Conservation (phyloP, 768 basidiomycete genomes). For the Austroboletus festivus region DNA sequence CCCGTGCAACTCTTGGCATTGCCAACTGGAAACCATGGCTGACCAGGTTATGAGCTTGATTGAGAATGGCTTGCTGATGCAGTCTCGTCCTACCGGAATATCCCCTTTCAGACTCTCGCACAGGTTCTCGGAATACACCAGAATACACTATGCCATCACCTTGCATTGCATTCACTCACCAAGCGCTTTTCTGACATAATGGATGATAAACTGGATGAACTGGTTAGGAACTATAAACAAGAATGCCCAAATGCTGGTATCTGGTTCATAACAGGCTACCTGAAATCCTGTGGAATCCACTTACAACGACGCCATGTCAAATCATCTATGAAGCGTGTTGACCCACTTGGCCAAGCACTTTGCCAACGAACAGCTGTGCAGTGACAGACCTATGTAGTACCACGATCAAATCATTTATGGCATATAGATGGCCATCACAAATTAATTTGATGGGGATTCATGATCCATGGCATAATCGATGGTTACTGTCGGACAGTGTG, state of each 20-base stretch:
- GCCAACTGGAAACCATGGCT: neutral
- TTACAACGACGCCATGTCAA: slow-evolving; percentile 12
- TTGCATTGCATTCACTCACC: slow-evolving; percentile 6
- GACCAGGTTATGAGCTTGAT: neutral
- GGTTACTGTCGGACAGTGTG: slow-evolving; percentile 28
- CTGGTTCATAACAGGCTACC: slow-evolving; percentile 13
- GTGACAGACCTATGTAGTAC: slow-evolving; percentile 2
- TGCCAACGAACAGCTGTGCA: no score
- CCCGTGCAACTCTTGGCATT: no score
- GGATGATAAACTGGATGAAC: slow-evolving; percentile 17
- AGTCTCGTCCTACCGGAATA: neutral
- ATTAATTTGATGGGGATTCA: slow-evolving; percentile 22
- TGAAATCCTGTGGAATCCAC: slow-evolving; percentile 9
- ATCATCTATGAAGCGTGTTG: slow-evolving; percentile 4
- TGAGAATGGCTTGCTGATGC: neutral
- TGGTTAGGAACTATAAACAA: slow-evolving; percentile 12
- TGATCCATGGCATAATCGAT: slow-evolving; percentile 28
- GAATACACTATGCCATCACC: slow-evolving; percentile 13
- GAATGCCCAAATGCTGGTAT: slow-evolving; percentile 15
- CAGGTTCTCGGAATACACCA: slow-evolving; percentile 11
- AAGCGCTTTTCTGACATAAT: slow-evolving; percentile 9
- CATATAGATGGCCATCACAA: slow-evolving; percentile 28
- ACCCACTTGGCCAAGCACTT: slow-evolving; percentile 3
- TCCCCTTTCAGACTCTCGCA: slow-evolving; percentile 1
- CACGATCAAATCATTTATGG: slow-evolving; percentile 20